These are phyloP conservation scores for Typha latifolia DNA, from an alignment of 176 grass and related monocot genomes.

Conservation along the genomic window DNA sequence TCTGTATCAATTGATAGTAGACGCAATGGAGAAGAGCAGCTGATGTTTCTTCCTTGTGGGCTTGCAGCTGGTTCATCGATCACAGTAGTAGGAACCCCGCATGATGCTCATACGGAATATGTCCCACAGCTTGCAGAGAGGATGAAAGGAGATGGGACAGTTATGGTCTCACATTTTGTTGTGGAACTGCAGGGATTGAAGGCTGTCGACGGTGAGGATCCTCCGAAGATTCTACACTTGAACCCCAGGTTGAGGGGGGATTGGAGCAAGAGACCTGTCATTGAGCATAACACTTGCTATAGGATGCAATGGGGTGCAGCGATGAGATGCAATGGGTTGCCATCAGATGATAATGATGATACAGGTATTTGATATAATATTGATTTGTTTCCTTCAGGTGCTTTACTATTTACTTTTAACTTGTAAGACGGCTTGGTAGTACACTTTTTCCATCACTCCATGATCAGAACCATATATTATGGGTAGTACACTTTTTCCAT, in stretches of 20 bases:
- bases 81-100: slow-evolving; percentile 59
- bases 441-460: no score
- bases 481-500: no score
- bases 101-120: slow-evolving; percentile 58
- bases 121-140: slow-evolving; percentile 50
- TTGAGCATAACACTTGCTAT: slow-evolving; percentile 94
- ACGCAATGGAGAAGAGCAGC: slow-evolving; percentile 18
- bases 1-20: slow-evolving; percentile 29
- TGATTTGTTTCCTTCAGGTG: background rate
- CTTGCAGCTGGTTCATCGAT: slow-evolving; percentile 66
- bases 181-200: slow-evolving; percentile 81
- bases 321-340: slow-evolving; percentile 58
- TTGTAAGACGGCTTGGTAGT: no score
- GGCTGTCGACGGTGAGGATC: slow-evolving; percentile 70
- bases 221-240: slow-evolving; percentile 78
- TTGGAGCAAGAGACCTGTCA: slow-evolving; percentile 77
- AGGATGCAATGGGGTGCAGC: slow-evolving; percentile 80
- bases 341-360: slow-evolving; percentile 48
- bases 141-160: slow-evolving; percentile 36
- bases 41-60: slow-evolving; percentile 85
- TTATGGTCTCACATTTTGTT: slow-evolving; percentile 84
- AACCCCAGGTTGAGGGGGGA: slow-evolving; percentile 82
- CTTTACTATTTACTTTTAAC: background rate
- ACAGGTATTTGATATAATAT: slow-evolving; percentile 28
- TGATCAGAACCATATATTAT: no score